A percentile compares a stretch with the other conserved stretches of the same genome.
phyloP scores from a whole-genome alignment of 257 asterid genomes.

The Linderniella brevidens region DNA sequence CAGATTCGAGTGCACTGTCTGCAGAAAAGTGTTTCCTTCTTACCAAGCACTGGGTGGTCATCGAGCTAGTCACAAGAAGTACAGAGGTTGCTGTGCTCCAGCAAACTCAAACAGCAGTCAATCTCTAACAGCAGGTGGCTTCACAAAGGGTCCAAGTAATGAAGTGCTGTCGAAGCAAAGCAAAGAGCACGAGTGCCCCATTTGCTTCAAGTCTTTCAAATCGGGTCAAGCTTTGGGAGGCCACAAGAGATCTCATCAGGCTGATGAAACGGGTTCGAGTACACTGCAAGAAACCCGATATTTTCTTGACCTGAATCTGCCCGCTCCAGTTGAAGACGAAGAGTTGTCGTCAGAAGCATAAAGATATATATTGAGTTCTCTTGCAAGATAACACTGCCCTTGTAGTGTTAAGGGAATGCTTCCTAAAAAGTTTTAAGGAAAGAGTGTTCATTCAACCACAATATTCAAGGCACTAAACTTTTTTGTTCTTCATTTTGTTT shows the following conservation, averaged over 20 bases:
- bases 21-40: slow-evolving; percentile 53
- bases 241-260: slow-evolving; percentile 67
- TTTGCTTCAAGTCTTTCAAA: slow-evolving; percentile 54
- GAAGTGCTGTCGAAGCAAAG: slow-evolving; percentile 16
- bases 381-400: no score
- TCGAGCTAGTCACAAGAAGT: slow-evolving; percentile 77
- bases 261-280: slow-evolving; percentile 14
- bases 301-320: slow-evolving; percentile 80
- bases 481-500: no score
- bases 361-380: no score
- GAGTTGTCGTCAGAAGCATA: slow-evolving; percentile 6
- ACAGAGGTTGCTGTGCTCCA: slow-evolving; percentile 46
- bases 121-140: slow-evolving; percentile 14
- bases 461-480: no score
- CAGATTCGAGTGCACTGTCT: slow-evolving; percentile 47
- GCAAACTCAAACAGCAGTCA: slow-evolving; percentile 26
- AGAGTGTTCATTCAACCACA: no score
- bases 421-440: no score
- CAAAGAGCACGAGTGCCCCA: slow-evolving; percentile 55
- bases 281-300: slow-evolving; percentile 24
- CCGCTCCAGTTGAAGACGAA: slow-evolving; percentile 76
- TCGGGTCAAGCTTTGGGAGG: slow-evolving; percentile 92
- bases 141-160: slow-evolving; percentile 5
- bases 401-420: no score
- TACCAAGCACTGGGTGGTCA: slow-evolving; percentile 94